Evolutionary conservation across 345 rosid species (phyloP), one percentile per base, ranked within the genome.

Genomic region (Crucihimalaya himalaica): DNA sequence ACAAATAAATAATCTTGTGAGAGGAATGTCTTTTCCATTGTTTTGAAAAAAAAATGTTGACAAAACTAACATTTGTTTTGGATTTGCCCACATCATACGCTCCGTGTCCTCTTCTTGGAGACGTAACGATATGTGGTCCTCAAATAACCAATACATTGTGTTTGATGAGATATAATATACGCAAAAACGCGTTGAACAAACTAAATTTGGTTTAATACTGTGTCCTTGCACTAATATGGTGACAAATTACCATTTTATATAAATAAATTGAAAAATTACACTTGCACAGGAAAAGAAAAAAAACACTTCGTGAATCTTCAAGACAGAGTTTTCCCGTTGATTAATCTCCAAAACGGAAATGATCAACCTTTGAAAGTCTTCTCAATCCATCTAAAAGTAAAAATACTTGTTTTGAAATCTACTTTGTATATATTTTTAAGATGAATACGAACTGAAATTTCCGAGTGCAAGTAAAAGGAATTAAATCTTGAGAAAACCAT

Each of bases 161-260:
- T 27, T 63, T 29, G 6, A 18, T 27, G 9, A 46, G 4, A 46
- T 19, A 46, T 20, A 28, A 25, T 6, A 63, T 46, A 29, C 42
- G 55, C 68, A 46, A 31, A 63, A 59, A 20, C 55, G 68, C 42
- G 55, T 63, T 52, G n/a, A 56, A 31, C 40, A 56, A 56, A 54
- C 14, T 18, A 53, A 50, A 21, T 21, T 21, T 50, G 1, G 14
- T 29, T n/a, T 56, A 8, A 29, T 16, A 29, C 21, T 29, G n/a
- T 29, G 16, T 31, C 59, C 35, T 54, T 28, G 19, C 5, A 54
- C 19, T 27, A 54, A 51, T 23, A 12, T 52, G 31, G 16, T 23
- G 32, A 52, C 4, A 23, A 51, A 5, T 21, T 21, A 21, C 29
- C 29, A 27, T 27, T 51, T 51, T 51, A 23, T 52, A 13, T 5